Evolutionary conservation across 129 eudicot genomes (phyloP), one percentile per base, ranked within the genome.

Genomic region (Helichrysum umbraculigerum): DNA sequence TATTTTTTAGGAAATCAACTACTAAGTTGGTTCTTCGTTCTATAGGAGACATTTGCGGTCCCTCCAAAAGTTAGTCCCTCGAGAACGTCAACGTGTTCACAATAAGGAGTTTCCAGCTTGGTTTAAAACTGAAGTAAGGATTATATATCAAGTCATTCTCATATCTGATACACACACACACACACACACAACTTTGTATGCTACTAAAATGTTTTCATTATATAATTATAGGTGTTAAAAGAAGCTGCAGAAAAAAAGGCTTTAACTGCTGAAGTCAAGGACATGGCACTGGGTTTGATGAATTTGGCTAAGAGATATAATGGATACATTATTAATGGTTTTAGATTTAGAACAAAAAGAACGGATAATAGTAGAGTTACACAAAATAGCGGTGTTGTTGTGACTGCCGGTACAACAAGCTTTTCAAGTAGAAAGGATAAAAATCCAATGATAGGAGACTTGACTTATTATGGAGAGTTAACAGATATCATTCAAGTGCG

Each of bases 271-370:
- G 34, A 42, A 20, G 34, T 68, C 57, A 69, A 39, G 58, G 73
- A 41, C 34, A 35, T 69, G 73, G 57, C 59, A 35, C 7, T 69
- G 59, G 73, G 73, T 41, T 17, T 69, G 58, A 42, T 35, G 19
- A 42, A 39, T 69, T 8, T 69, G 58, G 73, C 73, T 41, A 69
- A 42, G 7, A 69, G 37, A 69, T 69, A 69, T 10, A 68, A 39
- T 68, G 73, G 73, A 37, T 68, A 68, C n/a, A 68, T 68, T n/a
- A 20, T 68, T 3, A 68, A 41, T 68, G 73, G 73, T 7, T 68
- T 41, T 41, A 39, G 73, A 42, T 68, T 68, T 41, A 41, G 73
- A 41, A 69, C 59, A 41, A 42, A 39, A 2, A 41, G 33, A 22
- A 69, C 2, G 0, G 73, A 41, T 39, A 69, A 69, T 41, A 69